phyloP scores from a whole-genome alignment of 2,329 filamentous ascomycete genomes.

The Fusarium protoensiforme region DNA sequence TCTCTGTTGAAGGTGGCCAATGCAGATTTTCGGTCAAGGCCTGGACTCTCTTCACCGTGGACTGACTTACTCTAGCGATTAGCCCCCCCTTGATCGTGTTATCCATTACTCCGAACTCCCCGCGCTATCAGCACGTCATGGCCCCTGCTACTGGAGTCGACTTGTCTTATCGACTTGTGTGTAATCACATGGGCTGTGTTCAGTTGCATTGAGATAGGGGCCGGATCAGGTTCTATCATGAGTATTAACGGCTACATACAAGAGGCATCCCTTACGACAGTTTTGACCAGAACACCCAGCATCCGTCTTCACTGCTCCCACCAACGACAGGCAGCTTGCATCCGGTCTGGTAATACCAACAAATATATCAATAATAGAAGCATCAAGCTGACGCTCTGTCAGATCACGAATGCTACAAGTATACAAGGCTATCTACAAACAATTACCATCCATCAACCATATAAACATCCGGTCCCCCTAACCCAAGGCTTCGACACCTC shows the following conservation, averaged over 20 bases:
- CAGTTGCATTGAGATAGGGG: neutral
- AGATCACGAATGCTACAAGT: neutral
- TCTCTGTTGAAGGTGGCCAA: neutral
- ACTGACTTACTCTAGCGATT: neutral
- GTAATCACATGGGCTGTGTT: neutral
- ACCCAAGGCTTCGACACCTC: neutral
- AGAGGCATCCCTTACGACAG: neutral
- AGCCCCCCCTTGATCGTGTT: neutral
- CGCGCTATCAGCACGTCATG: neutral
- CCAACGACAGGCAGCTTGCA: neutral
- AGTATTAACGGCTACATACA: neutral
- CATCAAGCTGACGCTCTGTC: neutral
- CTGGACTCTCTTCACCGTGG: neutral
- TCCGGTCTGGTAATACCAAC: neutral
- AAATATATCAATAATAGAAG: neutral
- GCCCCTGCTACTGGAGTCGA: neutral
- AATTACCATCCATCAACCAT: neutral
- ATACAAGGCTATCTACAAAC: neutral
- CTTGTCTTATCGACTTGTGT: neutral
- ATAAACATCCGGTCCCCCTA: neutral
- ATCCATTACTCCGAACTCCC: neutral
- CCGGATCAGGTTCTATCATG: neutral
- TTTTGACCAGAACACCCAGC: neutral
- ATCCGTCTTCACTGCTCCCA: neutral
- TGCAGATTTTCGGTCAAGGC: neutral